Evolutionary conservation across 2,329 filamentous ascomycete species (phyloP), one percentile per base, ranked within the genome.

Genomic region (Botrytis paeoniae): DNA sequence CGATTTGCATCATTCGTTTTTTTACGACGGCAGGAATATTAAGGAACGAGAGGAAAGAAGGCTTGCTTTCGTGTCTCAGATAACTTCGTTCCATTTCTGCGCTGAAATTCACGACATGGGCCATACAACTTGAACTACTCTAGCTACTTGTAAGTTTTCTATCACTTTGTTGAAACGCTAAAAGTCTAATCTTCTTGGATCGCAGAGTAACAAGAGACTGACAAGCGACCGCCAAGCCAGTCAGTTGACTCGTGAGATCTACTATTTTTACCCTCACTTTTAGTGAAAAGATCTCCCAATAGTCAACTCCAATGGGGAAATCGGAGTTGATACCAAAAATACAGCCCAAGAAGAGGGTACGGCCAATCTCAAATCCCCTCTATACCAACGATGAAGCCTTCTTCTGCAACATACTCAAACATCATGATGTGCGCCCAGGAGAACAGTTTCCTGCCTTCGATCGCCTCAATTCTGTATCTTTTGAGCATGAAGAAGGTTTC

Each of bases 351-450:
- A 72, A 45, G 51, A 72, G 64, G 29, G 70, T 72, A 9, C 48
- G 70, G 20, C 70, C 70, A 66, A 35, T 72, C 18, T 72, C 70
- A 29, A 72, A 72, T 29, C 70, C 70, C 14, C 70, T 72, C 51
- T 68, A 72, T 20, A 14, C 32, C 6, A 22, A 18, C 7, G 41
- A 45, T n/a, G 70, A 72, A 16, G 32, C 16, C 4, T 72, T 72
- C 22, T 72, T 72, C 51, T 72, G 70, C 51, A 66, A 32, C 18
- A 45, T 22, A n/a, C 32, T 68, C 41, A 41, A 14, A 7, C 62
- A 72, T 68, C 29, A 59, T 59, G 10, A 43, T 20, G 3, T 43
- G 32, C 25, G 48, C 22, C n/a, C 14, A 10, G 45, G 16, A 57
- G 54, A 32, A 18, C 54, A 57, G 25, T 71, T 71, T 12, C 61